Percentiles rank a stretch among this genome's conserved stretches.
These are phyloP conservation scores for Ophiostoma fasciatum DNA, from an alignment of 2,329 filamentous ascomycete genomes.

Conservation along the genomic window DNA sequence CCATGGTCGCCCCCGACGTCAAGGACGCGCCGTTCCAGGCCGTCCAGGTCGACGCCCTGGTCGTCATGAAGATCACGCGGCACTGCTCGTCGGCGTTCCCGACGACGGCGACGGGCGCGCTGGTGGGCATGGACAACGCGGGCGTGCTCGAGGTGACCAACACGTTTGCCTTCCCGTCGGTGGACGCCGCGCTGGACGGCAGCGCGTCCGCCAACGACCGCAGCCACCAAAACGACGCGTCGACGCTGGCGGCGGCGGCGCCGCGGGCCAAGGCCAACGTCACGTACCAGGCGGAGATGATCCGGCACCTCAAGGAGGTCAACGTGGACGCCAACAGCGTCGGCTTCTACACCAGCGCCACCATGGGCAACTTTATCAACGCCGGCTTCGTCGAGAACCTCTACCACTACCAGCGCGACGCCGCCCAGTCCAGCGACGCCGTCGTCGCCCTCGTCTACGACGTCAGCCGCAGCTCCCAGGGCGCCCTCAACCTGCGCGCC, in stretches of 20 bases:
- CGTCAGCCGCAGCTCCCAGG: conserved; percentile 86
- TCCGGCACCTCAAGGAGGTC: conserved; percentile 88
- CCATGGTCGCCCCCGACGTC: too few species aligned
- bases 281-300: conserved; percentile 89
- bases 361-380: conserved; percentile 98
- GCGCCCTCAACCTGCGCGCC: conserved; percentile 74
- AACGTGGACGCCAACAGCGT: conserved; percentile 97
- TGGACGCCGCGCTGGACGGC: conserved; percentile 52
- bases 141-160: conserved; percentile 82
- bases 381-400: conserved; percentile 94
- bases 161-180: conserved; percentile 80
- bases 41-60: conserved; percentile 89
- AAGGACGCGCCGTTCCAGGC: conserved; percentile 65
- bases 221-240: conserved; percentile 56
- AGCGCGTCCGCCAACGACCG: conserved; percentile 8
- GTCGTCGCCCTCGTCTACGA: conserved; percentile 88
- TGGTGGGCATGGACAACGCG: conserved; percentile 85
- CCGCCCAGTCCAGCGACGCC: conserved; percentile 79
- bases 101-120: conserved; percentile 72
- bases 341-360: conserved; percentile 96
- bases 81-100: conserved; percentile 82
- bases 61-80: conserved; percentile 97
- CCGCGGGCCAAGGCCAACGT: conserved; percentile 85
- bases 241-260: conserved; percentile 67
- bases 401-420: conserved; percentile 92